These are phyloP conservation scores for Melastoma candidum DNA, from an alignment of 441 rosid genomes.

Conservation along the genomic window DNA sequence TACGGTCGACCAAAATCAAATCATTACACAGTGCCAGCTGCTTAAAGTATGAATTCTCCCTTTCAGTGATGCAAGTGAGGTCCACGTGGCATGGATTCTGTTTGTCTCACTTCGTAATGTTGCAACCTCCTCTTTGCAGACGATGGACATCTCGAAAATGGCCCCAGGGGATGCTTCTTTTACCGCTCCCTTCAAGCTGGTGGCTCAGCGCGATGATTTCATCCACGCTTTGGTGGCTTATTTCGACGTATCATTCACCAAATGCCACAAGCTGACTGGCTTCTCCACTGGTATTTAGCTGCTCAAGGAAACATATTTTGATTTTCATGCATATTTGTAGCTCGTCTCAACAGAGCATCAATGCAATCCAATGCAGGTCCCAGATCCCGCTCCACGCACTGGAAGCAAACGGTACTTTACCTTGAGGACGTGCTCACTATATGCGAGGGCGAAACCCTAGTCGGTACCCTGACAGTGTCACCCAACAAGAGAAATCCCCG, in stretches of 20 bases:
- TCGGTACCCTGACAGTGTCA: conserved; percentile 83
- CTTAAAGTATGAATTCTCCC: conserved; percentile 50
- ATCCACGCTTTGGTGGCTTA: conserved; percentile 96
- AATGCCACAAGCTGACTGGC: conserved; percentile 83
- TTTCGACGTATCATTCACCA: conserved; percentile 91
- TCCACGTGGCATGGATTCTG: not conserved
- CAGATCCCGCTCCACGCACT: conserved; percentile 70
- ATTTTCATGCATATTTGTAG: not conserved
- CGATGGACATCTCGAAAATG: conserved; percentile 97
- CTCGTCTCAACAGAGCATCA: not conserved
- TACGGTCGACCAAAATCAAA: conserved; percentile 85
- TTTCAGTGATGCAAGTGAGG: not conserved
- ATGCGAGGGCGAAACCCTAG: conserved; percentile 79
- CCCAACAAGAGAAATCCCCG: conserved; percentile 89
- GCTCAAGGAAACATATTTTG: not conserved
- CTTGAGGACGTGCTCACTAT: conserved; percentile 87
- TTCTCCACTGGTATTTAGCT: conserved; percentile 75
- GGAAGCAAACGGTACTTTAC: conserved; percentile 95
- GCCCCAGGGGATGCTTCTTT: conserved; percentile 89
- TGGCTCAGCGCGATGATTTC: conserved; percentile 87
- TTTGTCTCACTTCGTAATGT: conserved; percentile 14
- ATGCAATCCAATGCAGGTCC: conserved; percentile 32
- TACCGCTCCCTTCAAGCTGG: conserved; percentile 87
- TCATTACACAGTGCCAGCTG: conserved; percentile 67
- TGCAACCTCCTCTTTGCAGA: conserved; percentile 31